Conservation (phyloP, 768 basidiomycete species). For the Saitozyma sp. region DNA sequence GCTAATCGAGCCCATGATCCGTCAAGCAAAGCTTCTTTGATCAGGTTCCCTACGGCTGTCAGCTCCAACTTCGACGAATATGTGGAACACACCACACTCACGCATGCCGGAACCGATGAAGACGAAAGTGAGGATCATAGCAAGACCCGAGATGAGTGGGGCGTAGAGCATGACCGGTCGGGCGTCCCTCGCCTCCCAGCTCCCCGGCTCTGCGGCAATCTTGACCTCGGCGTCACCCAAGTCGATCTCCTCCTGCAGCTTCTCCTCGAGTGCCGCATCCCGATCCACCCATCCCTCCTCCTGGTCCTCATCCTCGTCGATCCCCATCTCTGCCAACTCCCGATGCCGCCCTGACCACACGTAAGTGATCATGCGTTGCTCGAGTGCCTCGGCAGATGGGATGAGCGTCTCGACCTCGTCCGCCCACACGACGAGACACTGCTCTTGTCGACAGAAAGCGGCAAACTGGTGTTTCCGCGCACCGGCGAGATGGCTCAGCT, state of each 20-base stretch:
- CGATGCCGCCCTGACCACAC: slow-evolving; percentile 62
- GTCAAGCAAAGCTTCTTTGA: slow-evolving; percentile 72
- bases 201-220: slow-evolving; percentile 28
- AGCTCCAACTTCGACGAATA: background rate
- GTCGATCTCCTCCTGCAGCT: slow-evolving; percentile 2
- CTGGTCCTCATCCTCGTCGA: slow-evolving; percentile 25
- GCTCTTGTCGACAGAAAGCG: slow-evolving; percentile 82
- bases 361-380: slow-evolving; percentile 72
- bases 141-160: slow-evolving; percentile 45
- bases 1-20: slow-evolving; percentile 64
- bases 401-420: slow-evolving; percentile 77
- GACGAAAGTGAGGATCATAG: slow-evolving; percentile 42
- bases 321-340: slow-evolving; percentile 28
- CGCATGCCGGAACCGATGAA: slow-evolving; percentile 48
- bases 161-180: slow-evolving; percentile 50
- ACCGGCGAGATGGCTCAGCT: slow-evolving; percentile 71
- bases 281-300: slow-evolving; percentile 32
- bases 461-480: slow-evolving; percentile 88
- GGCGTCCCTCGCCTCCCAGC: slow-evolving; percentile 39
- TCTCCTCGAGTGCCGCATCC: slow-evolving; percentile 17
- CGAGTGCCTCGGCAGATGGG: slow-evolving; percentile 58
- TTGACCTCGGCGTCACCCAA: slow-evolving; percentile 14
- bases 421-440: slow-evolving; percentile 80
- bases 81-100: slow-evolving; percentile 41
- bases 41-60: slow-evolving; percentile 58